Evolutionary conservation across 495 filamentous ascomycete species (phyloP).

Genomic region (Platismatia glauca): DNA sequence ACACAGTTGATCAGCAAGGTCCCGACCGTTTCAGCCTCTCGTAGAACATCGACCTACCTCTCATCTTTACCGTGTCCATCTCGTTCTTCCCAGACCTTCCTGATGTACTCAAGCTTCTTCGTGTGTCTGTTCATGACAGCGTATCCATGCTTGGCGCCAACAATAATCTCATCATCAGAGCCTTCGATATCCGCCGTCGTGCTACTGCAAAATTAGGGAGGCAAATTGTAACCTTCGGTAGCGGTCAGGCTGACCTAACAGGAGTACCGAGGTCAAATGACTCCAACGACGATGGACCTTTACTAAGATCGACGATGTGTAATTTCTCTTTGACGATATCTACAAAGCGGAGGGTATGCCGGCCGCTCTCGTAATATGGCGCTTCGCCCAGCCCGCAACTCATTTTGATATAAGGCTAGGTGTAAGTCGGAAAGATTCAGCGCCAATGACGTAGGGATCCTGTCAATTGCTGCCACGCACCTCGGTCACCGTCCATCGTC

Average conservation of each 20-base stretch:
- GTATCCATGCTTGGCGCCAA: slow-evolving; percentile 74
- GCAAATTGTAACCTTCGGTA: neutral
- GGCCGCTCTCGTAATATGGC: slow-evolving; percentile 63
- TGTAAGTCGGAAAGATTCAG: neutral
- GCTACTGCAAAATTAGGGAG: slow-evolving; percentile 28
- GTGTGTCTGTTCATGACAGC: slow-evolving; percentile 63
- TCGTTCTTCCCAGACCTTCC: slow-evolving; percentile 45
- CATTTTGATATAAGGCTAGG: slow-evolving; percentile 64
- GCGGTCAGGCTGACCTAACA: slow-evolving; percentile 41
- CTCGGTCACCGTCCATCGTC: slow-evolving; percentile 20
- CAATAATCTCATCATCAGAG: slow-evolving; percentile 56
- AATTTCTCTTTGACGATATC: slow-evolving; percentile 77
- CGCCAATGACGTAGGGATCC: neutral
- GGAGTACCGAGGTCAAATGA: slow-evolving; percentile 57
- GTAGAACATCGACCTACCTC: slow-evolving; percentile 29
- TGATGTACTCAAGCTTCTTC: slow-evolving; percentile 53
- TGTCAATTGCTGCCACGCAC: neutral
- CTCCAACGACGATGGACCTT: slow-evolving; percentile 54
- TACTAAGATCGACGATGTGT: slow-evolving; percentile 60
- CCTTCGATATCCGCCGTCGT: slow-evolving; percentile 78
- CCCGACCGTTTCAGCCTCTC: slow-evolving; percentile 7
- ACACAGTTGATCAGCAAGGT: slow-evolving; percentile 12
- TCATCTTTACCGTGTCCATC: slow-evolving; percentile 39
- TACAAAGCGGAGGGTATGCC: slow-evolving; percentile 72
- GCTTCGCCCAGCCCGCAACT: slow-evolving; percentile 73